Percentiles rank a stretch among this genome's conserved stretches.
Evolutionary conservation across 805 yeast genomes (phyloP).

Genomic region (Starmerella tilneyi): DNA sequence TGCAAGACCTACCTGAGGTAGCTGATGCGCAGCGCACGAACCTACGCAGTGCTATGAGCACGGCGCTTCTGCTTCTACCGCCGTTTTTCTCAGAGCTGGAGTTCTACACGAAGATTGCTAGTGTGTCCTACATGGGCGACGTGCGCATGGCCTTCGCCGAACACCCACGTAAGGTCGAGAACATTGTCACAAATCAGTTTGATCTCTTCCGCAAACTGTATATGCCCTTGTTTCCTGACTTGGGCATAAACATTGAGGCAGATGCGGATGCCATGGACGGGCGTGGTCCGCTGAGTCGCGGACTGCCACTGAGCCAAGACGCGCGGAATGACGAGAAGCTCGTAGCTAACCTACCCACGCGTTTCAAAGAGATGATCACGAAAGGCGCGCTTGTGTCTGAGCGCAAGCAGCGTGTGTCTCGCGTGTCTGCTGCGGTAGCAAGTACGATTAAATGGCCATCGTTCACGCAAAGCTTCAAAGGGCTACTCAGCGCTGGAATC

Average conservation of each 20-base stretch:
- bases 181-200: conserved; percentile 73
- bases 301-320: conserved; percentile 29
- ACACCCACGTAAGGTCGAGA: conserved; percentile 75
- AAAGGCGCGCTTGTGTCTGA: conserved; percentile 16
- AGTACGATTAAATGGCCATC: conserved; percentile 62
- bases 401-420: conserved; percentile 27
- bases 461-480: conserved; percentile 65
- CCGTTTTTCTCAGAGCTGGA: conserved; percentile 45
- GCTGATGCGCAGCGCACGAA: conserved; percentile 41
- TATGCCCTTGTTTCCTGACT: conserved; percentile 46
- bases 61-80: conserved; percentile 49
- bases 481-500: conserved; percentile 75
- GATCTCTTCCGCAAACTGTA: conserved; percentile 61
- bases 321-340: conserved; percentile 35
- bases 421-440: conserved; percentile 37
- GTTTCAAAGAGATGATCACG: conserved; percentile 39
- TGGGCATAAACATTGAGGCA: conserved; percentile 32
- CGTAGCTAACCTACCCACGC: conserved; percentile 40
- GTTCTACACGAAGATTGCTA: conserved; percentile 66
- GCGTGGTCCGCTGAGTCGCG: conserved; percentile 26
- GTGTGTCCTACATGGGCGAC: conserved; percentile 81
- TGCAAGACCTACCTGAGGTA: conserved; percentile 38
- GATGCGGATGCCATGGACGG: conserved; percentile 3
- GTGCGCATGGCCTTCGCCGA: conserved; percentile 81
- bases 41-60: conserved; percentile 62